These are phyloP conservation scores for Euphorbia pulcherrima DNA, from an alignment of 345 rosid genomes.

Conservation along the genomic window DNA sequence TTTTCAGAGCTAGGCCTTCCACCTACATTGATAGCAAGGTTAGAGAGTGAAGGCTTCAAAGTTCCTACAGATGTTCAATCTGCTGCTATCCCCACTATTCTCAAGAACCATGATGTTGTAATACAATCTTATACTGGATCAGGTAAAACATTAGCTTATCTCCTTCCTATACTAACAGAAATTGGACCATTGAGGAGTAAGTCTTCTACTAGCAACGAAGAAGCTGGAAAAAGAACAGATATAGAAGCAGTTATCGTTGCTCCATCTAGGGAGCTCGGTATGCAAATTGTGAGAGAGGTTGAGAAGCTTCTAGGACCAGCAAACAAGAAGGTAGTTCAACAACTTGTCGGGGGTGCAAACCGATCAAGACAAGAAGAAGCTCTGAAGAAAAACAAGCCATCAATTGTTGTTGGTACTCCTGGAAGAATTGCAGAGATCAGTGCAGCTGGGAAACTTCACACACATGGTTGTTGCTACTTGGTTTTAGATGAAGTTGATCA, in stretches of 20 bases:
- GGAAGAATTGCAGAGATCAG: conserved; percentile 93
- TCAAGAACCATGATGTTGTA: conserved; percentile 68
- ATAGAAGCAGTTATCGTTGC: conserved; percentile 91
- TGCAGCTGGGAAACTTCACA: conserved; percentile 86
- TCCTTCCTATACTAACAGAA: conserved; percentile 75
- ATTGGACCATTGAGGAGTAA: conserved; percentile 60
- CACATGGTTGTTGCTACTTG: conserved; percentile 77
- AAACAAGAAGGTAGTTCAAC: conserved; percentile 78
- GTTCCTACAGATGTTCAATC: conserved; percentile 88
- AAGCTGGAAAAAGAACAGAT: conserved; percentile 43
- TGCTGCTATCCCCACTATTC: conserved; percentile 71
- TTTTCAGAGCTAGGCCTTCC: conserved; percentile 91
- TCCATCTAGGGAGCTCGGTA: conserved; percentile 89
- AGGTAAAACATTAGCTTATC: conserved; percentile 86
- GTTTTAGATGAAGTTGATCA: conserved; percentile 92
- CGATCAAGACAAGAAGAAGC: conserved; percentile 95
- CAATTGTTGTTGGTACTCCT: conserved; percentile 89
- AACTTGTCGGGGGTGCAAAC: conserved; percentile 95
- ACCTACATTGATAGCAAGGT: conserved; percentile 50
- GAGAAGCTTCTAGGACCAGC: conserved; percentile 79
- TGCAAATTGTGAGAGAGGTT: conserved; percentile 92
- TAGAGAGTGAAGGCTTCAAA: conserved; percentile 62
- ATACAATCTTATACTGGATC: conserved; percentile 93
- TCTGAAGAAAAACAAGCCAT: conserved; percentile 84
- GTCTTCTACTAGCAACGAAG: conserved; percentile 32